Conservation (phyloP, 2,329 filamentous ascomycete genomes). For the Talaromyces sp. region DNA sequence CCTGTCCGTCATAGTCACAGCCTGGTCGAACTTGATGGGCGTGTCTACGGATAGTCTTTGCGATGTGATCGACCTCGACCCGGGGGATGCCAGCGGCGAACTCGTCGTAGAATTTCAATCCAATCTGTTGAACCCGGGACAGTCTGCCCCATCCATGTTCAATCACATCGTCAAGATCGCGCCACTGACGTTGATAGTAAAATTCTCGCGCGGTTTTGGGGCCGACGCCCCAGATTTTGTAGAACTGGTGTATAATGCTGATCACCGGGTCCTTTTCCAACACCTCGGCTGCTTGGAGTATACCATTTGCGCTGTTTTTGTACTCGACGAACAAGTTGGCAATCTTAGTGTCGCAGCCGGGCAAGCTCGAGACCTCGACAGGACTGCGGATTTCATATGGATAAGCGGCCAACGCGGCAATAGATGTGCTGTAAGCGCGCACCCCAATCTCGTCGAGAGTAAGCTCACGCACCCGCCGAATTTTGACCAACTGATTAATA, state of each 20-base stretch:
- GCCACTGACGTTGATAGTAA: constrained; percentile 71
- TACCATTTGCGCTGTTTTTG: constrained; percentile 52
- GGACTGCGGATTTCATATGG: constrained; percentile 52
- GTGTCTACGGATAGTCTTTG: constrained; percentile 58
- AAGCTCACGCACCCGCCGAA: constrained; percentile 66
- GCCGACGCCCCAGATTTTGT: constrained; percentile 88
- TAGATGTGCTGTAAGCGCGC: constrained; percentile 80
- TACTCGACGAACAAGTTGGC: constrained; percentile 74
- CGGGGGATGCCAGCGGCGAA: constrained; percentile 69
- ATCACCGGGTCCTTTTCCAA: constrained; percentile 63
- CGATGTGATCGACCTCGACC: constrained; percentile 67
- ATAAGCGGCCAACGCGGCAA: constrained; percentile 79
- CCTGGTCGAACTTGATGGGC: constrained; percentile 59
- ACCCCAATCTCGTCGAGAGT: constrained; percentile 73
- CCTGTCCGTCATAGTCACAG: constrained; percentile 27
- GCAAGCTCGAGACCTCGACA: constrained; percentile 52
- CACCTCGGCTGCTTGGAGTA: constrained; percentile 59
- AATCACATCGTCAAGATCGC: constrained; percentile 78
- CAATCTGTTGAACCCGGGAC: constrained; percentile 82
- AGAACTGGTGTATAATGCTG: constrained; percentile 64
- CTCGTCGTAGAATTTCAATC: constrained; percentile 89
- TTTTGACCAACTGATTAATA: constrained; percentile 67
- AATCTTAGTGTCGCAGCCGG: constrained; percentile 78
- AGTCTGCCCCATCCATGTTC: constrained; percentile 74
- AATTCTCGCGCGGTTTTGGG: constrained; percentile 76